These are phyloP conservation scores for Stevia rebaudiana DNA, from an alignment of 140 eudicot species.

Conservation along the genomic window DNA sequence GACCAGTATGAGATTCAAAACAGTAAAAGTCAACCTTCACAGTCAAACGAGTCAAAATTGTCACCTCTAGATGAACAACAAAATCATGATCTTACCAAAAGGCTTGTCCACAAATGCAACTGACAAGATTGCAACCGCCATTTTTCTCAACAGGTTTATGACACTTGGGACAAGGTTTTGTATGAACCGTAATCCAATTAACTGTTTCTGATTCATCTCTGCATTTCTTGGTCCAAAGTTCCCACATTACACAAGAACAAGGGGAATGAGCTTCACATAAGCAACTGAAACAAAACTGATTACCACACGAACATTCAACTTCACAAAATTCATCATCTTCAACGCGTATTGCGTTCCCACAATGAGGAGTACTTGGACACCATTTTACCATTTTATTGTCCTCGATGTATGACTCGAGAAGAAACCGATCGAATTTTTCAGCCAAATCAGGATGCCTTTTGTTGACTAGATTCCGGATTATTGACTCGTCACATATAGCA, in stretches of 20 bases:
- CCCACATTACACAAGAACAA: constrained; percentile 77
- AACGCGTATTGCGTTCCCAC: constrained; percentile 68
- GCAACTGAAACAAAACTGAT: constrained; percentile 67
- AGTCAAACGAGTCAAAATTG: not conserved
- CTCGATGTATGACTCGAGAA: constrained; percentile 61
- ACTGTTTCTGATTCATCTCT: constrained; percentile 72
- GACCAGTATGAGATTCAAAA: not conserved
- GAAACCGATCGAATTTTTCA: constrained; percentile 62
- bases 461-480: constrained; percentile 48
- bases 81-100: constrained; percentile 44
- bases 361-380: constrained; percentile 79
- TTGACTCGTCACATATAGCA: constrained; percentile 54
- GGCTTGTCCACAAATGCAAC: constrained; percentile 67
- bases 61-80: not conserved
- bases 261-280: constrained; percentile 69
- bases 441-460: constrained; percentile 52
- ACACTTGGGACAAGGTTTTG: constrained; percentile 72
- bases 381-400: constrained; percentile 71
- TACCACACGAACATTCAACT: constrained; percentile 67
- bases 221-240: constrained; percentile 62
- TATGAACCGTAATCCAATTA: constrained; percentile 69
- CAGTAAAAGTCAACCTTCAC: not conserved
- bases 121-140: constrained; percentile 66
- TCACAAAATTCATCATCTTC: constrained; percentile 66
- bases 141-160: constrained; percentile 73